Evolutionary conservation across 192 early-diverging fungal species (phyloP), one percentile per base, ranked within the genome.

Genomic region (Backusella parvicylindrica): DNA sequence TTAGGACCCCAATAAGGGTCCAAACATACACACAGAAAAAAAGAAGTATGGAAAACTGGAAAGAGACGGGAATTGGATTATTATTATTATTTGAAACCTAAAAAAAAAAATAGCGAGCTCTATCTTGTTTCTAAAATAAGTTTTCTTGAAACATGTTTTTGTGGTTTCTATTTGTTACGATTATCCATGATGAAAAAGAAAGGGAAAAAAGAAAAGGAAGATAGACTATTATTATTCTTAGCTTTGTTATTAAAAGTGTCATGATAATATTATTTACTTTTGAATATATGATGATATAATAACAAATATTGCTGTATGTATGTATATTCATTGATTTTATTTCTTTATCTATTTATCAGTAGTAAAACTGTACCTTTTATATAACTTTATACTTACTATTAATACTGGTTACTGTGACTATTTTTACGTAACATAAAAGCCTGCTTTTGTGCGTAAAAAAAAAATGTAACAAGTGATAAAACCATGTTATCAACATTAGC

Each of bases 61-160:
- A 56, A 56, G 50, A 56, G 11, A 23, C 50, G 50, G 50, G 50
- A 56, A 56, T 56, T 26, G 8, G 11, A 56, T 26, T 43, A 4
- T 11, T 38, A 38, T 11, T 56, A 23, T 28, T 23, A 26, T 56
- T 56, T 56, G 50, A 56, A 56, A 56, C 50, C 50, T 56, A 56
- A 60, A 60, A 12, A 28, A 26, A 23, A 23, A 43, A 47, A 47
- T n/a, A 18, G 49, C n/a, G 49, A 0, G 21, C n/a, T 50, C n/a
- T 0, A 23, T 50, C 7, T 56, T 56, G 53, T 56, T 56, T 56
- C 53, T 56, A 56, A 53, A 56, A 56, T 56, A 56, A 56, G 53
- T 60, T 60, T 60, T 60, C 53, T 60, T 60, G 53, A 60, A 60
- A 60, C 53, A 60, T 60, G 53, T 28, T 60, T 28, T 26, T 60